Evolutionary conservation across 208 protist species (phyloP).

Genomic region (Naegleria lovaniensis): DNA sequence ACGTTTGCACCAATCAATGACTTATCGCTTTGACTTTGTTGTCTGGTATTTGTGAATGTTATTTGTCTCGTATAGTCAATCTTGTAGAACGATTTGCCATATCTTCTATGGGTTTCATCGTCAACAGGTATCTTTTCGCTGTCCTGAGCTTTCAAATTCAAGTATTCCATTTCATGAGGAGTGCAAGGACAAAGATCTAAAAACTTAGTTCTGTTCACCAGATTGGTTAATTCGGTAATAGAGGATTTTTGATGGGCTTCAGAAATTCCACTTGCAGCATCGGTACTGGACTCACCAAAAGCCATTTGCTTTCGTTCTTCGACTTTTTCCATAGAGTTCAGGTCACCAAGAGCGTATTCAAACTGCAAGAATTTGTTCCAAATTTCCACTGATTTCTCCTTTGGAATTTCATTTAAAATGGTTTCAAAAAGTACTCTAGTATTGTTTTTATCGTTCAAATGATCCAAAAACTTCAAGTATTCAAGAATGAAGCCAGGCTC

Average conservation of each 20-base stretch:
- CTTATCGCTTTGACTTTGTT: neutral
- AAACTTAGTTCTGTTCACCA: constrained; percentile 3
- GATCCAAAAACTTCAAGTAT: constrained; percentile 12
- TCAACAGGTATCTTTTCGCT: neutral
- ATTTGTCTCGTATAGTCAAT: neutral
- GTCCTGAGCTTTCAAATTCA: neutral
- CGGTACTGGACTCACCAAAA: too few species aligned
- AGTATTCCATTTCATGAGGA: neutral
- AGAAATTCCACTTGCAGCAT: neutral
- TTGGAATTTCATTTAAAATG: neutral
- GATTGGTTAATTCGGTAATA: neutral
- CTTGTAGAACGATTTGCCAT: neutral
- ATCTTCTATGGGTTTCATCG: neutral
- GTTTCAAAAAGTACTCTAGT: constrained; percentile 10
- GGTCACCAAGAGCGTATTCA: neutral
- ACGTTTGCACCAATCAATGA: too few species aligned
- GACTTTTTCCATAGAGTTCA: neutral
- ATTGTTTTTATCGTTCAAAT: constrained; percentile 20
- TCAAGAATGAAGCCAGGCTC: constrained; percentile 1
- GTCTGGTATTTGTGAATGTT: neutral
- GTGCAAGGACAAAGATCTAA: neutral
- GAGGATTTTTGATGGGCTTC: too few species aligned
- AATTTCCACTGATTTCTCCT: neutral
- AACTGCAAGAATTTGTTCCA: constrained; percentile 23
- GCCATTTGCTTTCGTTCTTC: neutral